These are phyloP conservation scores for Geosmithia morbida DNA, from an alignment of 2,329 filamentous ascomycete genomes.

Conservation along the genomic window DNA sequence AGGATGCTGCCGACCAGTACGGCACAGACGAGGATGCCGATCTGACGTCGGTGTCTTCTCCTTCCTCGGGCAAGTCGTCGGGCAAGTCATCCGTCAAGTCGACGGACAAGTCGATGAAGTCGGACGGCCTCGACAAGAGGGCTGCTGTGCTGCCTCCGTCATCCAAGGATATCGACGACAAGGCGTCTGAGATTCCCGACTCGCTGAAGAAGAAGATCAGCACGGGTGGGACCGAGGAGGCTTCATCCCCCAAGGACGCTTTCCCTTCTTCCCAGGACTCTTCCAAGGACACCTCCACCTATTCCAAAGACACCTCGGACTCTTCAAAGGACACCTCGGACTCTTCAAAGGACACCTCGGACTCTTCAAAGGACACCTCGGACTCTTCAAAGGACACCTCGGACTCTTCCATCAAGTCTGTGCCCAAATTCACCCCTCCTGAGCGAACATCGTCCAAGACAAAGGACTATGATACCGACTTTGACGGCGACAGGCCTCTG, in stretches of 20 bases:
- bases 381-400: not conserved
- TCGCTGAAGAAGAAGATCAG: slow-evolving; percentile 17
- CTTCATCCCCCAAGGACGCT: too few species aligned
- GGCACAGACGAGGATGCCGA: slow-evolving; percentile 1
- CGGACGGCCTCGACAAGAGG: slow-evolving; percentile 5
- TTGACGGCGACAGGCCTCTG: slow-evolving; percentile 17
- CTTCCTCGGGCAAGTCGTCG: too few species aligned
- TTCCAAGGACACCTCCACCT: not conserved
- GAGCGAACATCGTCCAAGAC: not conserved
- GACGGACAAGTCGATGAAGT: not conserved
- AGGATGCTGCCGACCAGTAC: slow-evolving; percentile 2
- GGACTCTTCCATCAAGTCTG: not conserved
- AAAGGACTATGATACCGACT: not conserved
- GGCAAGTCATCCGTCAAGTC: not conserved
- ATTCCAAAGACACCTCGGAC: too few species aligned
- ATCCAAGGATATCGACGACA: slow-evolving; percentile 8
- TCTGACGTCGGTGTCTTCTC: too few species aligned
- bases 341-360: not conserved
- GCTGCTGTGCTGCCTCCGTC: slow-evolving; percentile 5
- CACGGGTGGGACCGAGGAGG: slow-evolving; percentile 2
- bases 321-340: too few species aligned
- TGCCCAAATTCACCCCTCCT: slow-evolving; percentile 2
- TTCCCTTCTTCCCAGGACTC: too few species aligned
- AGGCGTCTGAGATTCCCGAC: slow-evolving; percentile 13
- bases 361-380: not conserved